Evolutionary conservation across 345 rosid species (phyloP).

Genomic region (Raphanus raphanistrum): DNA sequence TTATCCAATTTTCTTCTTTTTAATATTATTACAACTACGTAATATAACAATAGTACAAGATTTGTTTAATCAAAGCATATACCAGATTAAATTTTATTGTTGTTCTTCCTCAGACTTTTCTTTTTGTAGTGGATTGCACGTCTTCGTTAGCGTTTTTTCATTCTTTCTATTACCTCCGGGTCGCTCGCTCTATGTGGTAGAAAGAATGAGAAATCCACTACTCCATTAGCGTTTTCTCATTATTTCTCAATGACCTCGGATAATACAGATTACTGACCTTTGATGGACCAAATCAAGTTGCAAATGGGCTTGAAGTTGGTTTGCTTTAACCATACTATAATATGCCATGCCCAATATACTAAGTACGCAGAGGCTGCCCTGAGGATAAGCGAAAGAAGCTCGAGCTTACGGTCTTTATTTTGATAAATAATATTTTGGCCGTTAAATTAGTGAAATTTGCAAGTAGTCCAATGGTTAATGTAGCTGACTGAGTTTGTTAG

Average conservation of each 20-base stretch:
- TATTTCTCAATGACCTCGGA: neutral
- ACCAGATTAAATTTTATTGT: neutral
- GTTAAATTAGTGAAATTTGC: no score
- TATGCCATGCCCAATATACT: conserved; percentile 14
- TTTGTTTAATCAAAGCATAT: neutral
- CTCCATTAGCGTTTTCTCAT: no score
- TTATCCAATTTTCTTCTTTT: neutral
- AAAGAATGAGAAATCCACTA: no score
- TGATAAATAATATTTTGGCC: no score
- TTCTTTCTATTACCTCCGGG: neutral
- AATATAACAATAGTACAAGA: neutral
- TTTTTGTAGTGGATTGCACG: neutral
- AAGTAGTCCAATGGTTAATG: no score
- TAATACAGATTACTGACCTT: neutral
- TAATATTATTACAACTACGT: neutral
- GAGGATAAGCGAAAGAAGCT: no score
- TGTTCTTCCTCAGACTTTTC: neutral
- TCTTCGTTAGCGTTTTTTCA: neutral
- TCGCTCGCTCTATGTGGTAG: neutral
- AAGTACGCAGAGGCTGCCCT: no score
- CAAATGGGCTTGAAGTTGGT: neutral
- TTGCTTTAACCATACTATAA: neutral
- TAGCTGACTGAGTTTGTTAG: no score
- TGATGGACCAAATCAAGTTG: neutral
- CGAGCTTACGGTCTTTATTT: no score